Evolutionary conservation across 2,329 filamentous ascomycete genomes (phyloP), one percentile per base, ranked within the genome.

Genomic region (Monilinia fructicola): DNA sequence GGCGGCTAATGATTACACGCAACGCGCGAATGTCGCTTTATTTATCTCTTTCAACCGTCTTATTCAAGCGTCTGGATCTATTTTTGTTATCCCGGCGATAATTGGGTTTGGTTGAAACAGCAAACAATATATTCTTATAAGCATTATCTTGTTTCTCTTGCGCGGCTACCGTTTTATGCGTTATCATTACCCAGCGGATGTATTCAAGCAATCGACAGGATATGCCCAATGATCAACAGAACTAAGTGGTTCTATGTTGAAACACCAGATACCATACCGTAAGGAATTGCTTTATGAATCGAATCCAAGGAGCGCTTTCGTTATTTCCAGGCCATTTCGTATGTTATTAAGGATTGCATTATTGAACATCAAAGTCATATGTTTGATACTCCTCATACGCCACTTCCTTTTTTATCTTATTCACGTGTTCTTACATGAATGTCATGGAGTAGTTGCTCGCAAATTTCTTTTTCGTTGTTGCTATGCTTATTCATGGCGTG

Each of bases 61-160:
- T 46, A 53, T 65, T 40, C 54, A 65, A 65, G 54, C 64, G 64
- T 54, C 46, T 18, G 9, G 23, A 26, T 60, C 64, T 65, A 65
- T 65, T 65, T 65, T 65, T 23, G 38, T 52, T 4, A 21, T 23
- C 54, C 31, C 44, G 31, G 31, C 63, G 31, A 65, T 28, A 59
- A 31, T 40, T 48, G 26, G 23, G 23, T 48, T 11, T 11, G n/a
- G 26, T 50, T 60, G 23, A 60, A 60, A 60, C 42, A 28, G 12
- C 44, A 10, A 38, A 26, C 21, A 18, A 35, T 26, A 35, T 35
- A 59, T 48, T n/a, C 18, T 23, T 48, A 60, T 21, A 35, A 42
- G 9, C 31, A 35, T 35, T n/a, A 18, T 31, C 28, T 59, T 35
- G 42, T 26, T 50, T 50, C 58, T 38, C 46, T 60, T 38, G 44